Conservation (phyloP, 352 stramenopile species). For the Pythium coloratum region DNA sequence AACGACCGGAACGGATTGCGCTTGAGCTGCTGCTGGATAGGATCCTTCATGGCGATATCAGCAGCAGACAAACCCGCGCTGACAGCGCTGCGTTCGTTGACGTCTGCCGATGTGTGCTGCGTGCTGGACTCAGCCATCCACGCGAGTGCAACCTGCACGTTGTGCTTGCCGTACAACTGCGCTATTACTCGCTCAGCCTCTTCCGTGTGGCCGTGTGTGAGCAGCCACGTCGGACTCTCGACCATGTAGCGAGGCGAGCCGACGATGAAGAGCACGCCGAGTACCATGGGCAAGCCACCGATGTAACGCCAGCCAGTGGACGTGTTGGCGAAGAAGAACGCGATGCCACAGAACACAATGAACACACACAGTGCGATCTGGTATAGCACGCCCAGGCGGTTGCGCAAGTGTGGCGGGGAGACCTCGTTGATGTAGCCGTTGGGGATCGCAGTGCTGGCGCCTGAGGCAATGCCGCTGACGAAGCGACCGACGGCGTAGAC, state of each 20-base stretch:
- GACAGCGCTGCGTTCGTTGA: conserved; percentile 4
- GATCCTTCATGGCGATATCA: neutral
- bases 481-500: conserved; percentile 39
- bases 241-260: conserved; percentile 29
- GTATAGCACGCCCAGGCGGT: conserved; percentile 34
- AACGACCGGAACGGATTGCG: conserved; percentile 11
- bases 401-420: conserved; percentile 34
- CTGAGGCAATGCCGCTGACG: conserved; percentile 50
- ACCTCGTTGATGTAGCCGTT: conserved; percentile 36
- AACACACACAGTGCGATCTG: conserved; percentile 47
- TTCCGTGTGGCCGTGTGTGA: conserved; percentile 27
- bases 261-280: conserved; percentile 47
- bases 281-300: conserved; percentile 45
- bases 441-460: conserved; percentile 28
- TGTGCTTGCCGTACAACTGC: conserved; percentile 25
- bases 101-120: conserved; percentile 16
- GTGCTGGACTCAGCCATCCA: conserved; percentile 26
- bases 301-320: conserved; percentile 58
- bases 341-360: conserved; percentile 43
- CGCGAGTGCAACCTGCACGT: conserved; percentile 23
- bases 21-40: neutral
- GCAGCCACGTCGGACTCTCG: conserved; percentile 34
- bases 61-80: neutral
- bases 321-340: conserved; percentile 57
- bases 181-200: conserved; percentile 27